These are phyloP conservation scores for Nicotiana benthamiana DNA, from an alignment of 257 asterid species.

Conservation along the genomic window DNA sequence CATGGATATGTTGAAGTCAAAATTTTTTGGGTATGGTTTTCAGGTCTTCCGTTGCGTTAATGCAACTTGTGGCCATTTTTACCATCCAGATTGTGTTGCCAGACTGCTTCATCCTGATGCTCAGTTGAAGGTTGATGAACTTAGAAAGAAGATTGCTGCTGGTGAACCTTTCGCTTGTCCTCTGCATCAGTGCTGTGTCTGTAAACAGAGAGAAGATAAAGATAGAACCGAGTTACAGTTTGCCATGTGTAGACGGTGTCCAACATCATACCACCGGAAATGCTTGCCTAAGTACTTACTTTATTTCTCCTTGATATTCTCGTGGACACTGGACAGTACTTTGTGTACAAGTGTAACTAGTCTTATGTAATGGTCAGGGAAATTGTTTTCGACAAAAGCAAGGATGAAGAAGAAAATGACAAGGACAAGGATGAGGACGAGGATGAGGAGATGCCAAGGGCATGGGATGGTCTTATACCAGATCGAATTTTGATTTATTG, in stretches of 20 bases:
- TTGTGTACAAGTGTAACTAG: not conserved
- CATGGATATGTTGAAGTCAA: not conserved
- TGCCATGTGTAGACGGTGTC: slow-evolving; percentile 97
- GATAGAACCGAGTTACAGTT: slow-evolving; percentile 43
- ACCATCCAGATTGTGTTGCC: slow-evolving; percentile 82
- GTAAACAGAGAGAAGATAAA: slow-evolving; percentile 64
- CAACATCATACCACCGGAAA: slow-evolving; percentile 83
- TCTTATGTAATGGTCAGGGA: slow-evolving; percentile 36
- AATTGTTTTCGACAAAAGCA: slow-evolving; percentile 29
- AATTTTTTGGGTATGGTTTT: slow-evolving; percentile 4
- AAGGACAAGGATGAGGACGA: slow-evolving; percentile 14
- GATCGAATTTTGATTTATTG: slow-evolving; percentile 76
- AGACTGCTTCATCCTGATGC: slow-evolving; percentile 48
- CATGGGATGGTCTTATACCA: slow-evolving; percentile 74
- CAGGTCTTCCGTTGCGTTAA: slow-evolving; percentile 87
- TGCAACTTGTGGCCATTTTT: slow-evolving; percentile 87
- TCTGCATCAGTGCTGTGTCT: slow-evolving; percentile 56
- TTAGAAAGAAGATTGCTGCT: slow-evolving; percentile 41
- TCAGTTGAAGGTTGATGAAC: slow-evolving; percentile 43
- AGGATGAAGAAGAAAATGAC: not conserved
- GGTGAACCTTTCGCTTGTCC: slow-evolving; percentile 86
- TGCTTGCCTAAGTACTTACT: slow-evolving; percentile 74
- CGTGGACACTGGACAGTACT: slow-evolving; percentile 2
- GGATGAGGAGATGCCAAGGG: slow-evolving; percentile 46
- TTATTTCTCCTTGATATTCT: not conserved